Evolutionary conservation across 202 grass and related monocot genomes (phyloP).

Genomic region (Carex arenaria): DNA sequence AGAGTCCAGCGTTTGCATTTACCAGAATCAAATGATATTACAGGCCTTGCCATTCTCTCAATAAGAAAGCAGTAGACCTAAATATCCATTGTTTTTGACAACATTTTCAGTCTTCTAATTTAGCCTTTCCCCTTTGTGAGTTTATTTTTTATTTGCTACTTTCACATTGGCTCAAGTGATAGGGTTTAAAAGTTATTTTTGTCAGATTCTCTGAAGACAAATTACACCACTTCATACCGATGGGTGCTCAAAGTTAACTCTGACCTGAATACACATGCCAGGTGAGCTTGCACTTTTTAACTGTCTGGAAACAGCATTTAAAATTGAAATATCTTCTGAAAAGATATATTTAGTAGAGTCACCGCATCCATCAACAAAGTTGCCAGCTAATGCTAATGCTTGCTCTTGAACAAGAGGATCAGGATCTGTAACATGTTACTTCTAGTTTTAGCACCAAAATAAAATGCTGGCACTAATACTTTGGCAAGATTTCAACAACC

Average conservation of each 20-base stretch:
- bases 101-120: background rate
- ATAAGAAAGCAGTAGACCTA: background rate
- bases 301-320: constrained; percentile 74
- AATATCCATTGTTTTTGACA: background rate
- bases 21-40: background rate
- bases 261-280: constrained; percentile 78
- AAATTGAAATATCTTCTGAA: constrained; percentile 56
- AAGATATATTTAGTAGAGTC: constrained; percentile 50
- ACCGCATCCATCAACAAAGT: constrained; percentile 75
- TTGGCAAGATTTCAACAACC: background rate
- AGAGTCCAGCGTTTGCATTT: background rate
- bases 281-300: constrained; percentile 43
- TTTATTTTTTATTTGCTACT: background rate
- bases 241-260: background rate
- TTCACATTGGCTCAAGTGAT: background rate
- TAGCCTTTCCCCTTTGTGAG: background rate
- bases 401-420: constrained; percentile 92
- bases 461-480: background rate
- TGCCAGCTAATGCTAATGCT: constrained; percentile 67
- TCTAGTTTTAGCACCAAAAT: background rate
- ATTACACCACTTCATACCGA: background rate
- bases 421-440: constrained; percentile 58
- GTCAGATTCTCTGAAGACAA: constrained; percentile 1
- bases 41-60: background rate
- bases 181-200: background rate